phyloP scores from a whole-genome alignment of 305 asterid species.

The Solanum hybrid region DNA sequence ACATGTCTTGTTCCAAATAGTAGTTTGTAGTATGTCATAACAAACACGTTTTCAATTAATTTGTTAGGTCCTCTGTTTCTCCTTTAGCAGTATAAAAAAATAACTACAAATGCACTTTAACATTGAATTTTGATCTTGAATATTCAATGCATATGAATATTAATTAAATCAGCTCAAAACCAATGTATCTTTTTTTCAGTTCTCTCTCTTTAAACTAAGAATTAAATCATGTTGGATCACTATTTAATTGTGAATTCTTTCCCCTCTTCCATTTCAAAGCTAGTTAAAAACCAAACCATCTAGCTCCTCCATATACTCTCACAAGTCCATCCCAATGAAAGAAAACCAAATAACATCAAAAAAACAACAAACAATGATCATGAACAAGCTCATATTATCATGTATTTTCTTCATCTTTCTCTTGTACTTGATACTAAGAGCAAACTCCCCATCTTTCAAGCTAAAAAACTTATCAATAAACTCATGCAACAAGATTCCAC shows the following conservation, averaged over 20 bases:
- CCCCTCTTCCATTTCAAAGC: not conserved
- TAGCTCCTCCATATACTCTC: not conserved
- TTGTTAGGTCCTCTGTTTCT: not conserved
- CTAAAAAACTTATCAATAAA: constrained; percentile 9
- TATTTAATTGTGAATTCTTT: not conserved
- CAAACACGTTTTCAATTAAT: not conserved
- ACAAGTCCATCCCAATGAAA: not conserved
- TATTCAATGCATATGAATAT: not conserved
- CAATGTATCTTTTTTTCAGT: not conserved
- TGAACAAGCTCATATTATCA: constrained; percentile 10
- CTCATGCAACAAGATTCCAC: constrained; percentile 47
- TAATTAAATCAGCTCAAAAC: not conserved
- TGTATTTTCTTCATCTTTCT: constrained; percentile 7
- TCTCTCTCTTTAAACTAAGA: not conserved
- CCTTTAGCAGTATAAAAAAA: not conserved
- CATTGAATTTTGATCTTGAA: not conserved
- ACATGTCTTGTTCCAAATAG: not conserved
- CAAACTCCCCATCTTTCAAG: constrained; percentile 8
- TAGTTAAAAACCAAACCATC: not conserved
- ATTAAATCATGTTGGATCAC: not conserved
- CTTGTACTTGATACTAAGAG: constrained; percentile 13
- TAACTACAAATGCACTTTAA: not conserved
- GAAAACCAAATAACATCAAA: not conserved
- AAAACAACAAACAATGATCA: not conserved
- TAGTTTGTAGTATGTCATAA: not conserved